These are phyloP conservation scores for Micractinium conductrix DNA, from an alignment of 139 green algal genomes.

Conservation along the genomic window DNA sequence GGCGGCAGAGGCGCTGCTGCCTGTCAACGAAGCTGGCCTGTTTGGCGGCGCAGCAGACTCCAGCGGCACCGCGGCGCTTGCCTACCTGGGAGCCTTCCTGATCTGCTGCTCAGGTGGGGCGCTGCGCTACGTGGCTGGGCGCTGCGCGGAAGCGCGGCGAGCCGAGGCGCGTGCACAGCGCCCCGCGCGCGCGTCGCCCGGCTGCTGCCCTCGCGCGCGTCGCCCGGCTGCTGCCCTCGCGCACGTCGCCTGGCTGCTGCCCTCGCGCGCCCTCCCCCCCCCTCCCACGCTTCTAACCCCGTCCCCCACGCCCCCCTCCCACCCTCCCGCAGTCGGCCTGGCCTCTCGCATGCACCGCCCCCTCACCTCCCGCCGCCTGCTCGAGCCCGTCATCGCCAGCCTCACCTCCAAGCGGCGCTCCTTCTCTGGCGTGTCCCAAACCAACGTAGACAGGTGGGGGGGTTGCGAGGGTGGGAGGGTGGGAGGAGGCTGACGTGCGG, in stretches of 20 bases:
- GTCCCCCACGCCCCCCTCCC: background rate
- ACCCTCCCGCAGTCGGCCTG: background rate
- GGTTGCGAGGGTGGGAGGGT: too few relatives aligned
- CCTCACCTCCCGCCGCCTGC: background rate
- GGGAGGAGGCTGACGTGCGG: too few relatives aligned
- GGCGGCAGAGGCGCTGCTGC: constrained; percentile 23
- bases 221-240: too few relatives aligned
- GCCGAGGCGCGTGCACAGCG: too few relatives aligned
- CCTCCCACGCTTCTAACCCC: background rate
- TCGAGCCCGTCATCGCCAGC: constrained; percentile 35
- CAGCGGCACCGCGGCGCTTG: background rate
- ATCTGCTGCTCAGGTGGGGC: constrained; percentile 15
- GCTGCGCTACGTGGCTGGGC: background rate
- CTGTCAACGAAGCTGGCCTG: constrained; percentile 13
- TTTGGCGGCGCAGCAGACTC: constrained; percentile 19
- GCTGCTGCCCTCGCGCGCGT: too few relatives aligned
- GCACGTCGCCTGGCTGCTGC: background rate
- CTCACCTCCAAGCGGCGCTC: constrained; percentile 33
- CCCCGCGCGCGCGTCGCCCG: too few relatives aligned
- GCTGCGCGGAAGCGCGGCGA: background rate
- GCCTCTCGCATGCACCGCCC: constrained; percentile 13
- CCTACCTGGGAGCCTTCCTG: background rate
- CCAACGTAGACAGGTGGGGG: constrained; percentile 13
- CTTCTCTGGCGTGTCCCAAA: constrained; percentile 7
- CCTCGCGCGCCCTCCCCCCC: background rate